Base-by-base conservation (phyloP, 2,329 filamentous ascomycete genomes). In the Aureobasidium sp. region DNA sequence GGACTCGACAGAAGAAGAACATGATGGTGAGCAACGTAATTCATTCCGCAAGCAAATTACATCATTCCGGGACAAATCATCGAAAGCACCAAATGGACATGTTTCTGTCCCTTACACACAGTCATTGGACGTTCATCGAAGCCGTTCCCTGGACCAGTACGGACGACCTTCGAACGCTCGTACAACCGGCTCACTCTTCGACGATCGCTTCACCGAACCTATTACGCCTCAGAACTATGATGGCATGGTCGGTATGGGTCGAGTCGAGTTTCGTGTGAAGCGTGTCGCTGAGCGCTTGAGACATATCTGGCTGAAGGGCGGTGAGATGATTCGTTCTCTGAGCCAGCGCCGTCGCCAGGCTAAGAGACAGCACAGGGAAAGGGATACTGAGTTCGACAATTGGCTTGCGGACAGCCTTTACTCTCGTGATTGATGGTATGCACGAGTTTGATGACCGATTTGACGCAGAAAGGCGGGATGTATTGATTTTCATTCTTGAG, bases 251-350 rank as follows among this genome's bases (percentile, higher is more conserved):
- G 73, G 74, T 15, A 76, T 75, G 74, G 70, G 73, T 47, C 73
- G 72, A 65, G 68, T 72, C 9, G 75, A 77, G 63, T 75, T 76
- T 61, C 68, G 71, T 31, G 70, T 76, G 63, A 75, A 73, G 68
- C 68, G 72, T 34, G 70, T 77, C 39, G 73, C 73, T 17, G 73
- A 77, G 64, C 74, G 71, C 63, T 63, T 77, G 20, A 71, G 74
- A 62, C 65, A 67, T 37, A 55, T 75, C 17, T 71, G 74, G 63
- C 70, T 69, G 52, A 70, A 67, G 36, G 70, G 73, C 15, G 72
- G 72, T 3, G 71, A 73, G 44, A 63, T 75, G 45, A 66, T 74
- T 60, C 68, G 63, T 55, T 61, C 57, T 34, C 48, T 64, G 34
- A 62, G 57, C 29, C 60, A 62, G 37, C 58, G 62, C 41, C 42